Conservation (phyloP, 345 rosid genomes). For the Corchorus olitorius region DNA sequence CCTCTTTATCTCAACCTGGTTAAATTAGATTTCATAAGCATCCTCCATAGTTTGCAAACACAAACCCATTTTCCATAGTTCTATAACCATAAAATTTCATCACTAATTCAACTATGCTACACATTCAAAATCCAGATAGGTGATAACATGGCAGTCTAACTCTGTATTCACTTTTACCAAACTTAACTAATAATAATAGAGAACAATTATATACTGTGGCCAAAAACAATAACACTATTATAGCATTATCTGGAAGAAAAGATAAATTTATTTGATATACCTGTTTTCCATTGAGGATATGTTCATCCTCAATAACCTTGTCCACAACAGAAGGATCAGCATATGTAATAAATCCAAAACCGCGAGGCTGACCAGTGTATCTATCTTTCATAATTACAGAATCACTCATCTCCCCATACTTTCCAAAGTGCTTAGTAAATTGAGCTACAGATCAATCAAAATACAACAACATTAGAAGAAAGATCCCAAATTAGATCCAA, state of each 20-base stretch:
- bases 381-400: constrained; percentile 95
- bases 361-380: constrained; percentile 79
- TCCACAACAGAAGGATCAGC: constrained; percentile 88
- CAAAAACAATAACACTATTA: neutral
- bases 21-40: constrained; percentile 1
- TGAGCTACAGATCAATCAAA: constrained; percentile 40
- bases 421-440: constrained; percentile 75
- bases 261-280: constrained; percentile 32
- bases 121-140: neutral
- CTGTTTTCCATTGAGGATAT: constrained; percentile 83
- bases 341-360: constrained; percentile 88
- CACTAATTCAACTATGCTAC: neutral
- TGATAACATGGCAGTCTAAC: neutral
- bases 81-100: neutral
- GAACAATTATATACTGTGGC: neutral
- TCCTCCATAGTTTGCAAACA: neutral
- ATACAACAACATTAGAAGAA: neutral
- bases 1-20: constrained; percentile 91
- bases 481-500: neutral
- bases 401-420: constrained; percentile 85
- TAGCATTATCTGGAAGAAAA: neutral
- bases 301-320: constrained; percentile 77
- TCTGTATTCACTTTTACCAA: neutral
- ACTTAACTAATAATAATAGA: neutral
- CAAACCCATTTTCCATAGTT: neutral